Base-by-base conservation (phyloP, 345 rosid genomes). In the Euphorbia tirucalli region DNA sequence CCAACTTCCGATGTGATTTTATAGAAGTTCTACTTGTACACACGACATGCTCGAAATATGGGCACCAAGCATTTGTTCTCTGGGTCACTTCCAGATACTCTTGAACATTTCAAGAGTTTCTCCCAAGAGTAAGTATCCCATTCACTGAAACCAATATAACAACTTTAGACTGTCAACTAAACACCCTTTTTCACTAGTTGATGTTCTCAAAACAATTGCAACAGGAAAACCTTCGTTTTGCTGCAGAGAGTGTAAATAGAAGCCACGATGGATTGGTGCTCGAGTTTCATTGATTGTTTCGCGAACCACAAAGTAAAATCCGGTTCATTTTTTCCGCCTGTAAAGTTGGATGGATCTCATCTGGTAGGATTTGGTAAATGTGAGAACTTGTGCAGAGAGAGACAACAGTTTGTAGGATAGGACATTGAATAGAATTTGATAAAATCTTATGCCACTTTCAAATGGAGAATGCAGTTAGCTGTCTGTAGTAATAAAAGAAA, bases 61-160 rank as follows among this genome's bases (percentile, higher is more conserved):
- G 67, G 54, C 70, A 22, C 57, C 68, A 32, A 66, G 81, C 77
- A 68, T 68, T 66, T 55, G 59, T 30, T 43, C 72, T 72, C 66
- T 8, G 52, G 76, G 75, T 71, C 32, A 55, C 71, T 68, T 52
- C n/a, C 41, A 5, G 49, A 46, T 69, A 52, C 43, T 30, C 77
- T 58, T 21, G 63, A 68, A 66, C 55, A 56, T 52, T 37, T 72
- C 41, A 19, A 15, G 56, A 50, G 37, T 60, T 71, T 70, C 63
- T 67, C 79, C 72, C 76, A 43, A 72, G 63, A 63, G 87, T 84
- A 80, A 82, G 87, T 76, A 65, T 11, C 68, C 73, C 70, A 22
- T 63, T 28, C 24, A 48, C 46, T 70, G 28, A 28, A 56, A 43
- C 39, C 56, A 3, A 46, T 46, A 7, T 46, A 7, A 13, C n/a